Base-by-base conservation (phyloP, 2,329 filamentous ascomycete species). In the Calonectria honghensis region DNA sequence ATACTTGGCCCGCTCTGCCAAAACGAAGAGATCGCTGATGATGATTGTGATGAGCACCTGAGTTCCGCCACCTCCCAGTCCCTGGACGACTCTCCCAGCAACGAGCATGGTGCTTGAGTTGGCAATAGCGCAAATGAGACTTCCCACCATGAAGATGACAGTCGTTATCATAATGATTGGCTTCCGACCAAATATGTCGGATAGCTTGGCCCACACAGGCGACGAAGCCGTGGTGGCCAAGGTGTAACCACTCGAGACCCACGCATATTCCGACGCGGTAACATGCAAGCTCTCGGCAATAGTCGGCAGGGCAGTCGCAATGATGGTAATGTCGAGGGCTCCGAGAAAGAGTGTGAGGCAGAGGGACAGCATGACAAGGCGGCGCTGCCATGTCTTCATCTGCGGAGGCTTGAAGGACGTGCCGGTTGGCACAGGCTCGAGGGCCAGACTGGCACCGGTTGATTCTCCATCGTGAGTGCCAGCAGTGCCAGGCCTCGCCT, bases 21-120 rank as follows among this genome's bases (percentile, higher is more conserved):
- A 82, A 11, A 86, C 87, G 77, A 90, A 90, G 32, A 89, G 80
- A 74, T 92, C 91, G 41, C 89, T 87, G 27, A 92, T 87, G 75
- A 80, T 74, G 20, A 80, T 79, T 7, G 79, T 80, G 16, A 79
- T 73, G 1, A 81, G 50, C 0, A 80, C 74, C 61, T 73, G 74
- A 2, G 75, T 78, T n/a, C 79, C 79, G 6, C 78, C 77, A 11
- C 78, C 76, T 3, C 79, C 79, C 2, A 80, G 70, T 1, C 79
- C 79, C 6, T 81, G 79, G 0, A 81, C 77, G 0, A 74, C 81
- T 1, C 86, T 83, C 6, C 85, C 87, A 4, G 85, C 86, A 18
- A 93, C 90, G 2, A 94, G 83, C 79, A 88, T 87, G 0, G 76
- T 79, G 0, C 83, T 84, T 10, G 76, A 86, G 0, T 78, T 84